Evolutionary conservation across 306 rosid species (phyloP).

Genomic region (Glycyrrhiza uralensis): DNA sequence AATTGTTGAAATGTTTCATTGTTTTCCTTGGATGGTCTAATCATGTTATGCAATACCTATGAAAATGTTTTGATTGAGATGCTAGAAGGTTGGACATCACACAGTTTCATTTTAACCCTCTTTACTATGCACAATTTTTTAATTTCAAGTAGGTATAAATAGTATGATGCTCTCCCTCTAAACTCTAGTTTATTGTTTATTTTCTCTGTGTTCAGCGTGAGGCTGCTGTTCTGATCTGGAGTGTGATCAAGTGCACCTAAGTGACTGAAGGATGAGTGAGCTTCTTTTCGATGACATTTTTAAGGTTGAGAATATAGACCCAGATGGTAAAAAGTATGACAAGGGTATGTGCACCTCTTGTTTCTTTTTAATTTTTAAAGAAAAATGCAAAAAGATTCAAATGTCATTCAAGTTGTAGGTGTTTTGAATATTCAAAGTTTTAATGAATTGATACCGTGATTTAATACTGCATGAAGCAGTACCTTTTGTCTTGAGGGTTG

Average conservation of each 20-base stretch:
- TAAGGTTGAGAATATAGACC: slow-evolving; percentile 56
- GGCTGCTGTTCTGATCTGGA: neutral
- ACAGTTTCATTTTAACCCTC: too few relatives aligned
- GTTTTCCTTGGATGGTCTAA: neutral
- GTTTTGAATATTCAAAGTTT: neutral
- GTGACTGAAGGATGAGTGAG: slow-evolving; percentile 60
- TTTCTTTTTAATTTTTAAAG: neutral
- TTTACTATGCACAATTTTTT: neutral
- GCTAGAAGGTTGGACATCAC: neutral
- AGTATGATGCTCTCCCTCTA: neutral
- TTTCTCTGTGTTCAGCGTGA: neutral
- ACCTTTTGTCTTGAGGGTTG: neutral
- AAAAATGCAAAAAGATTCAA: neutral
- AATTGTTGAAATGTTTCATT: neutral
- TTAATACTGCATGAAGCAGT: neutral
- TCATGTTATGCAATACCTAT: neutral
- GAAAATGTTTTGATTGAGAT: neutral
- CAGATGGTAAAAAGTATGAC: slow-evolving; percentile 88
- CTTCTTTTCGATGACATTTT: slow-evolving; percentile 74
- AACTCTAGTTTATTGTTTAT: neutral
- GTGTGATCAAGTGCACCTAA: neutral
- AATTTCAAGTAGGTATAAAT: neutral
- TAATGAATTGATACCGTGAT: slow-evolving; percentile 4
- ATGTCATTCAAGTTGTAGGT: neutral
- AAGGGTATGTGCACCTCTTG: slow-evolving; percentile 45